Evolutionary conservation across 495 filamentous ascomycete species (phyloP), one percentile per base, ranked within the genome.

Genomic region (Aspergillus cavernicola): DNA sequence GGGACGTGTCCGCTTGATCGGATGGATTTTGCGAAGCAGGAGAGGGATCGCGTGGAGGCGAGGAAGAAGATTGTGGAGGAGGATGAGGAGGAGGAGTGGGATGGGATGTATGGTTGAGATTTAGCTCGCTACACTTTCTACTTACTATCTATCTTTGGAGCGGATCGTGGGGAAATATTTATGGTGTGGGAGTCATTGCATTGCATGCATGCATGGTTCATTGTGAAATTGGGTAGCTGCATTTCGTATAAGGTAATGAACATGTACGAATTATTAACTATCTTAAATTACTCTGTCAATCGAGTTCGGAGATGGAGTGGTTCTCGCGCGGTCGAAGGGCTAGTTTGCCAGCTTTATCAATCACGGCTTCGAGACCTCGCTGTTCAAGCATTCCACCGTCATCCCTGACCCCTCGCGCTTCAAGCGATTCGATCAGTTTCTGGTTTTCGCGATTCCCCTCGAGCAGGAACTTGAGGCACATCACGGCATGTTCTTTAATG

Each of bases 1-100:
- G 85, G 88, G 10, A 96, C 85, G 3, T 98, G 92, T 73, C 92
- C 92, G 19, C 71, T 96, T 57, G 92, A 95, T 65, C 77, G 92
- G 39, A 80, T 83, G 64, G 84, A 91, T 60, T 71, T 97, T 58
- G 75, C 85, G 26, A 85, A 89, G 75, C 85, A 85, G 78, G 85
- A 83, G 70, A 73, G 80, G 57, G 80, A 80, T 65, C 76, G 86
- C 57, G 78, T 70, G 58, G 78, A 78, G 43, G 74, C 74, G 40
- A 67, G 44, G 56, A 73, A 62, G 71, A 76, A 67, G 67, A 70
- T 75, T 13, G 76, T 76, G 6, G 82, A 84, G 8, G 82, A 87
- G 50, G 82, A 85, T 9, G 78, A 80, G 45, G 81, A 84, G 52
- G 85, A 85, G 52, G 85, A 87, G 65, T 80, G 82, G 71, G 84